Conservation (phyloP, 768 basidiomycete species). For the Tubosaeta brunneosetosa region DNA sequence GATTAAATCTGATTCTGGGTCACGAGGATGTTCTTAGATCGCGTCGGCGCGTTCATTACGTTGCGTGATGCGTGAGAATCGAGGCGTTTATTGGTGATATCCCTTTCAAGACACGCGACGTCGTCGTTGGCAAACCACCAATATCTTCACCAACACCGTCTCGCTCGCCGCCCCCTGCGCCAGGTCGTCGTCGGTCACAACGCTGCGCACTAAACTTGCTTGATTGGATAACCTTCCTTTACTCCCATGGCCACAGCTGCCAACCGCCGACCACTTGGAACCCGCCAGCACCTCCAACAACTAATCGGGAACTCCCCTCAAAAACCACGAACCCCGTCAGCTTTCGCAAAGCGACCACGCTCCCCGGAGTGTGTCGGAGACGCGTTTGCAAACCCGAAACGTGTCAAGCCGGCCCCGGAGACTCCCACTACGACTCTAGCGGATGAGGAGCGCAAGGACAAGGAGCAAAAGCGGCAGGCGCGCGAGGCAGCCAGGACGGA, state of each 20-base stretch:
- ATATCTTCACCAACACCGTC: slow-evolving; percentile 3
- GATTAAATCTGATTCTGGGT: neutral
- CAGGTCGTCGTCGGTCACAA: neutral
- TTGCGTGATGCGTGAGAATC: slow-evolving; percentile 26
- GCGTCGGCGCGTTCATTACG: slow-evolving; percentile 22
- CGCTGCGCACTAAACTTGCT: slow-evolving; percentile 1
- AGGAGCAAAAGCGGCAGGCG: slow-evolving; percentile 45
- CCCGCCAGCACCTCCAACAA: slow-evolving; percentile 38
- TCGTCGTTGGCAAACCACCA: slow-evolving; percentile 1
- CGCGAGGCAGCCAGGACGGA: slow-evolving; percentile 57
- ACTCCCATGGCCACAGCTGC: slow-evolving; percentile 39
- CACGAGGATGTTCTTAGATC: neutral
- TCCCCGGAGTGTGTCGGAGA: slow-evolving; percentile 47
- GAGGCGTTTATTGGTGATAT: slow-evolving; percentile 9
- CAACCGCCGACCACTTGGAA: slow-evolving; percentile 46
- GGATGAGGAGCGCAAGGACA: slow-evolving; percentile 40
- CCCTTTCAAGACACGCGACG: slow-evolving; percentile 1
- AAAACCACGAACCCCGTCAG: slow-evolving; percentile 31
- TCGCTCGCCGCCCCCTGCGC: neutral
- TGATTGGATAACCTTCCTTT: neutral
- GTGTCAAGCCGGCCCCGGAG: slow-evolving; percentile 36
- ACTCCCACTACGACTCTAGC: slow-evolving; percentile 18
- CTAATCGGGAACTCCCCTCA: slow-evolving; percentile 32
- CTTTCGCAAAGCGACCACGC: slow-evolving; percentile 43
- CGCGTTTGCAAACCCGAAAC: slow-evolving; percentile 35